Base-by-base conservation (phyloP, 2,329 filamentous ascomycete species). In the Rugonectria rugulosa region DNA sequence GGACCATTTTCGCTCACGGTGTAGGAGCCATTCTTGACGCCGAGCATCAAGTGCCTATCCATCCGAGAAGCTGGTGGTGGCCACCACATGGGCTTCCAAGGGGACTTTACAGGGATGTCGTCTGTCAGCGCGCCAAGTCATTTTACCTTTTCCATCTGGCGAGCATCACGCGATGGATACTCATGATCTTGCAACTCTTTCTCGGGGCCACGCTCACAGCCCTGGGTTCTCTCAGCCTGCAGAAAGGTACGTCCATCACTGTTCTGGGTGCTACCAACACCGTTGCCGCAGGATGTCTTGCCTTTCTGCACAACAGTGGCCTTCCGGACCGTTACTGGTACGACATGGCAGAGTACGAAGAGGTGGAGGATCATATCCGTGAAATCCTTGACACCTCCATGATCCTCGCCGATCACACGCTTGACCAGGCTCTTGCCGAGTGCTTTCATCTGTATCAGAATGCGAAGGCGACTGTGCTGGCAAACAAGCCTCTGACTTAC, bases 271-370 rank as follows among this genome's bases (percentile, higher is more conserved):
- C 78, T 6, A 62, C 75, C 53, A 83, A 82, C 64, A 84, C 81
- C 1, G 67, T 81, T 50, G 72, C 77, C 34, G 78, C 81, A 7
- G 81, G 81, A 2, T 63, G 83, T 6, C 71, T 84, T 5, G 81
- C 79, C 3, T 70, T 83, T 14, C 62, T 84, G 53, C 80, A 83
- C 68, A 83, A 83, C 63, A 82, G 79, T 55, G 81, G 81, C 1
- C 64, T 84, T 15, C 81, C 81, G 3, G 79, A 82, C 56, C 71
- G 80, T 7, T 82, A 82, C 59, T 74, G 80, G 23, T 76, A 76
- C 44, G 75, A 83, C 62, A 76, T 76, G 60, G 73, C 76, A 23
- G 79, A 83, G 63, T 83, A 82, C 62, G 72, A 74, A 47, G 73
- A 76, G 32, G 71, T 83, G 23, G 80, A 83, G 60, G 79, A 82